Evolutionary conservation across 2,329 filamentous ascomycete species (phyloP).

Genomic region (Exophiala sp.): DNA sequence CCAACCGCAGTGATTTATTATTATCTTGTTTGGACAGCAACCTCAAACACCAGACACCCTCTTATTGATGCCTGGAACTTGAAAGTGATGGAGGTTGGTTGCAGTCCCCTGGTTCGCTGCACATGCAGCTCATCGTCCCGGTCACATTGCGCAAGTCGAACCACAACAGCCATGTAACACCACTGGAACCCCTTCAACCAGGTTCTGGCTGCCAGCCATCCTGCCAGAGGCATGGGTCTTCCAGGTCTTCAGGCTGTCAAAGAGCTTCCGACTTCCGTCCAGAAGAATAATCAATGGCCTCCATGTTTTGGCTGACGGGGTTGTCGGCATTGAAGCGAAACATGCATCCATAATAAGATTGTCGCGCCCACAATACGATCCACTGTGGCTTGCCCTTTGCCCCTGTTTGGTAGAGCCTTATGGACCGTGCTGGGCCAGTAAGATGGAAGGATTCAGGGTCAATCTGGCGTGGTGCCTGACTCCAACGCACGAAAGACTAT

Average conservation of each 20-base stretch:
- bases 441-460: neutral
- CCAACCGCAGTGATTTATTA: neutral
- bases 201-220: too few relatives aligned
- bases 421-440: neutral
- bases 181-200: too few relatives aligned
- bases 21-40: too few relatives aligned
- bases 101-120: neutral
- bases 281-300: too few relatives aligned
- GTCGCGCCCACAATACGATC: neutral
- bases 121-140: neutral
- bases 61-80: too few relatives aligned
- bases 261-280: neutral
- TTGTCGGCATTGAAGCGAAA: neutral
- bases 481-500: neutral
- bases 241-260: too few relatives aligned
- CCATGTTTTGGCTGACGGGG: neutral
- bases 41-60: too few relatives aligned
- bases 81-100: neutral
- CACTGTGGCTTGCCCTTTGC: slow-evolving; percentile 1
- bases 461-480: neutral
- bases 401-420: neutral
- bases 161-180: neutral
- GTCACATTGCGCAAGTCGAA: neutral
- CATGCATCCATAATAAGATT: slow-evolving; percentile 1
- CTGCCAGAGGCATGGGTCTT: too few relatives aligned